These are phyloP conservation scores for Botrytis byssoidea DNA, from an alignment of 2,329 filamentous ascomycete species.

Conservation along the genomic window DNA sequence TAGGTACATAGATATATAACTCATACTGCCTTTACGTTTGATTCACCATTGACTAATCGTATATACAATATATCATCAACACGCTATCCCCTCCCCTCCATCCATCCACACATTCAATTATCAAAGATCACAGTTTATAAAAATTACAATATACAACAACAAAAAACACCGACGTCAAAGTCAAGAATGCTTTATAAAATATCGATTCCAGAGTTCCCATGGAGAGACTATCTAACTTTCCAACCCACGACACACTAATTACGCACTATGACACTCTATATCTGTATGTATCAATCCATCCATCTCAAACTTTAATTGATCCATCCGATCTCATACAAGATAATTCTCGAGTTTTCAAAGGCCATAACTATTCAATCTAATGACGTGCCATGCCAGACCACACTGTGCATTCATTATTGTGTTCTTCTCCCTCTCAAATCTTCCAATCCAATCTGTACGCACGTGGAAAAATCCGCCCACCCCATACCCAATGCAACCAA, in stretches of 20 bases:
- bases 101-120: background rate
- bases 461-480: slow-evolving; percentile 5
- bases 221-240: slow-evolving; percentile 2
- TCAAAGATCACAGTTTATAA: background rate
- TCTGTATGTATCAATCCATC: background rate
- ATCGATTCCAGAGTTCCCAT: background rate
- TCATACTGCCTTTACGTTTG: no score
- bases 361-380: background rate
- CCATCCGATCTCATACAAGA: slow-evolving; percentile 1
- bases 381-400: background rate
- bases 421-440: background rate
- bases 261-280: background rate
- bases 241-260: background rate
- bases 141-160: background rate
- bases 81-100: background rate
- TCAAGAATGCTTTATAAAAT: background rate
- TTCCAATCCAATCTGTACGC: background rate
- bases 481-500: slow-evolving; percentile 19
- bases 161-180: background rate
- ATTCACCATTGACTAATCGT: background rate
- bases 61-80: background rate
- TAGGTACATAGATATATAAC: no score
- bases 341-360: slow-evolving; percentile 1
- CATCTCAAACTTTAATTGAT: background rate
- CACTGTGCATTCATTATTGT: background rate